Evolutionary conservation across 495 filamentous ascomycete species (phyloP).

Genomic region (Penicillium alfredii): DNA sequence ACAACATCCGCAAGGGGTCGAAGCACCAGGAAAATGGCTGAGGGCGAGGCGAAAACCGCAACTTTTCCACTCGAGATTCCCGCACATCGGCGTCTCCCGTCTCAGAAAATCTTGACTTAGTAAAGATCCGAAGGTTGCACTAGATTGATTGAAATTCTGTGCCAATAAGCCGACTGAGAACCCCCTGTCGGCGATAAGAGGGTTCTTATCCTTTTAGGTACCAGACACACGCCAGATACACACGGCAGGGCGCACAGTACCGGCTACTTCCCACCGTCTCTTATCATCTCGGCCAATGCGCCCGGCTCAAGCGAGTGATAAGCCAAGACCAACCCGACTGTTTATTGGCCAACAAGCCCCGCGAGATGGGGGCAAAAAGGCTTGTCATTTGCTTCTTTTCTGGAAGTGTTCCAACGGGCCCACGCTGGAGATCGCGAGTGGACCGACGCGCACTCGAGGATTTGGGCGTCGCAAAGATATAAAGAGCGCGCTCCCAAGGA

Average conservation of each 20-base stretch:
- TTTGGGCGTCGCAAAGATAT: conserved; percentile 23
- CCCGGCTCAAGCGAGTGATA: not conserved
- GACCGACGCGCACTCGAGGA: conserved; percentile 14
- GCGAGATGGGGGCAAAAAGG: not conserved
- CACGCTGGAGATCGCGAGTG: conserved; percentile 17
- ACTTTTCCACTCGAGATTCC: not conserved
- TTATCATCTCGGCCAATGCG: not conserved
- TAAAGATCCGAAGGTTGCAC: too few relatives aligned
- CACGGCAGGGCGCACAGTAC: too few relatives aligned
- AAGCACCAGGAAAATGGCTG: too few relatives aligned
- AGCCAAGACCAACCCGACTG: conserved; percentile 1
- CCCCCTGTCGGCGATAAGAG: too few relatives aligned
- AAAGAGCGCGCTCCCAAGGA: conserved; percentile 14
- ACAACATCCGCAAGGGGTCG: not conserved
- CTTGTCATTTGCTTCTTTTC: conserved; percentile 25
- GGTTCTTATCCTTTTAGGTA: too few relatives aligned
- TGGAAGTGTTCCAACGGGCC: conserved; percentile 10
- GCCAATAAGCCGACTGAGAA: too few relatives aligned
- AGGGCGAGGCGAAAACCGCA: too few relatives aligned
- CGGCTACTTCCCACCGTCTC: not conserved
- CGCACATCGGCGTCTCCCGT: conserved; percentile 5
- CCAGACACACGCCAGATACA: too few relatives aligned
- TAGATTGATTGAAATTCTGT: too few relatives aligned
- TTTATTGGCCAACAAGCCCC: not conserved
- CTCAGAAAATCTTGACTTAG: too few relatives aligned